phyloP scores from a whole-genome alignment of 2,329 filamentous ascomycete species.

The Furcasterigmium furcatum region DNA sequence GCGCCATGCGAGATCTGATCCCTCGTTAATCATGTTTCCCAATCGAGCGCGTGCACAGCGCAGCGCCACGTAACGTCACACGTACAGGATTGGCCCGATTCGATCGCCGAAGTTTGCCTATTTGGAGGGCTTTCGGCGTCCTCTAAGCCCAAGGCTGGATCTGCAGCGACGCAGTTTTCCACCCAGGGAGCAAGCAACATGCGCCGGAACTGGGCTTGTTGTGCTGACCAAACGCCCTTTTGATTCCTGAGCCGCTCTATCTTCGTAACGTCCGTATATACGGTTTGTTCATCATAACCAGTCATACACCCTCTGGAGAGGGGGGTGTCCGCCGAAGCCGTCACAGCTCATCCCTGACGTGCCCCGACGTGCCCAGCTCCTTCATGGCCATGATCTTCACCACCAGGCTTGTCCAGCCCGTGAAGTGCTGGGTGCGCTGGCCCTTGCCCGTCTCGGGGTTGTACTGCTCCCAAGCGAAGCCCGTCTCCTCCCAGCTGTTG shows the following conservation, averaged over 20 bases:
- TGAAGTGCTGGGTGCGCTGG: constrained; percentile 97
- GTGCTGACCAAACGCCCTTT: too few species aligned
- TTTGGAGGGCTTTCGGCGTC: too few species aligned
- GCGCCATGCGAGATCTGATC: not conserved
- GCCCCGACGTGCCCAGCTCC: constrained; percentile 45
- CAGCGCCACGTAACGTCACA: not conserved
- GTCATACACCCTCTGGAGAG: too few species aligned
- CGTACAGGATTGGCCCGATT: too few species aligned
- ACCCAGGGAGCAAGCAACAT: too few species aligned
- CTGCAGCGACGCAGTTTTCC: too few species aligned
- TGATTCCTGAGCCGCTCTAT: too few species aligned
- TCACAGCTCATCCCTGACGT: constrained; percentile 46
- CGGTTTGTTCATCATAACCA: too few species aligned
- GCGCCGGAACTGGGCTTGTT: too few species aligned
- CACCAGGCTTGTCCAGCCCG: constrained; percentile 97
- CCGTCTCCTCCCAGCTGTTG: constrained; percentile 82
- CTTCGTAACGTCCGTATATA: too few species aligned
- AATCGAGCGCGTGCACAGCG: not conserved
- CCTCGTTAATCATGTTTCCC: not conserved
- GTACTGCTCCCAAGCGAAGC: constrained; percentile 99
- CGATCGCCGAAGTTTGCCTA: too few species aligned
- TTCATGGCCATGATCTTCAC: constrained; percentile 98
- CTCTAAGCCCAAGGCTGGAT: too few species aligned
- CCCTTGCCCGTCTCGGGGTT: constrained; percentile 88
- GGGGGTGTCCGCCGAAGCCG: not conserved